These are phyloP conservation scores for Blechomonas ayalai DNA, from an alignment of 208 protist species.

Conservation along the genomic window DNA sequence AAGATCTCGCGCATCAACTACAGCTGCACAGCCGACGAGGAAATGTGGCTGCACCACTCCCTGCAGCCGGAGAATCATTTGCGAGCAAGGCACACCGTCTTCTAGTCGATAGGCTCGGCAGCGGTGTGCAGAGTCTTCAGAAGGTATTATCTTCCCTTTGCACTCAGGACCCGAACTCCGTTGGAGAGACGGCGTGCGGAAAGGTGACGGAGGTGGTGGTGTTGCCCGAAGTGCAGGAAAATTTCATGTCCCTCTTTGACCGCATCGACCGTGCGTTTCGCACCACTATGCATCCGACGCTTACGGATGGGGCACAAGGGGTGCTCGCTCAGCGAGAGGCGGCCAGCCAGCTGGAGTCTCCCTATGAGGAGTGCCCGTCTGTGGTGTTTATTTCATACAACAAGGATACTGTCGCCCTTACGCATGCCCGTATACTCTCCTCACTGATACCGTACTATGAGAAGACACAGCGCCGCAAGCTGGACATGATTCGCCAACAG, in stretches of 20 bases:
- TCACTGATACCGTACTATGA: constrained; percentile 62
- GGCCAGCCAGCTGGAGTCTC: too few relatives aligned
- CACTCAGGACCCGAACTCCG: constrained; percentile 1
- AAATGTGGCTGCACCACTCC: constrained; percentile 6
- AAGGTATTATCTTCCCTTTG: constrained; percentile 12
- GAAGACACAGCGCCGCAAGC: constrained; percentile 20
- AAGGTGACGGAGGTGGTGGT: constrained; percentile 11
- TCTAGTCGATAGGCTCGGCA: constrained; percentile 12
- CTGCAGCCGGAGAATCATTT: constrained; percentile 13
- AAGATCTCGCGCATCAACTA: constrained; percentile 15
- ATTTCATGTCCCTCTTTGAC: constrained; percentile 54
- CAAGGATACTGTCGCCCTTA: constrained; percentile 20
- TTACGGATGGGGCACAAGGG: constrained; percentile 4
- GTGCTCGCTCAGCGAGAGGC: background rate
- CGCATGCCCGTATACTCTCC: constrained; percentile 58
- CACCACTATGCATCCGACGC: constrained; percentile 7
- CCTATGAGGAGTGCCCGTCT: constrained; percentile 14
- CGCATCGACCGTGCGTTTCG: constrained; percentile 24
- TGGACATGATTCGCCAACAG: constrained; percentile 16
- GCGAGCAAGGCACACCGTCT: constrained; percentile 8
- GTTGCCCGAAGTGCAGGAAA: constrained; percentile 33
- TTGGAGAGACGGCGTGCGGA: background rate
- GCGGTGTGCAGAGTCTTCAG: constrained; percentile 12
- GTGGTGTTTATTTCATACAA: constrained; percentile 62
- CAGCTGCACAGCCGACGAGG: constrained; percentile 18